phyloP scores from a whole-genome alignment of 1,284 basidiomycete genomes.

The Ceratobasidium sp. region DNA sequence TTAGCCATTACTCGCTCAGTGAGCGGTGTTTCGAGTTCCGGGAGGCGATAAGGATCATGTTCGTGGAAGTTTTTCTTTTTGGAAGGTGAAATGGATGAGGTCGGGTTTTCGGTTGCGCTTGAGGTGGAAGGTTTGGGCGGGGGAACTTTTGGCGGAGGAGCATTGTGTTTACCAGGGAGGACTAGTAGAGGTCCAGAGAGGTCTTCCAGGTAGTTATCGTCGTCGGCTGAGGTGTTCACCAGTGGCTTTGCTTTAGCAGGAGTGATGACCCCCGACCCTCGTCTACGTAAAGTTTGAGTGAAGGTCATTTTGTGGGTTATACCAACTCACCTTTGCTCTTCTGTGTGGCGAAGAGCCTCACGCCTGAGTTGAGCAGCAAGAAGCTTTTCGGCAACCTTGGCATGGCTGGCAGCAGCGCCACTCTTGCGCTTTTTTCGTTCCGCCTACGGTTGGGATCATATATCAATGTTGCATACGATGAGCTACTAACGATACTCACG shows the following conservation, averaged over 20 bases:
- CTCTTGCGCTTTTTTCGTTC: constrained; percentile 89
- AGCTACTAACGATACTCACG: constrained; percentile 61
- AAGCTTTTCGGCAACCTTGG: constrained; percentile 87
- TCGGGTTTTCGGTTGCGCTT: constrained; percentile 65
- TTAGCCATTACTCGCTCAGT: constrained; percentile 61
- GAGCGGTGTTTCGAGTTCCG: constrained; percentile 70
- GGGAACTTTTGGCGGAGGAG: constrained; percentile 49
- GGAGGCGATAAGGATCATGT: constrained; percentile 85
- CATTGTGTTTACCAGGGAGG: constrained; percentile 57
- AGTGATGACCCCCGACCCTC: background rate
- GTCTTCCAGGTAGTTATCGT: constrained; percentile 88
- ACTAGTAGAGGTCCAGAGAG: constrained; percentile 62
- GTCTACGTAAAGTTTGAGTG: background rate
- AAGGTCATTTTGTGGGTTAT: background rate
- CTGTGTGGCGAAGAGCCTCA: constrained; percentile 81
- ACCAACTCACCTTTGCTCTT: constrained; percentile 3
- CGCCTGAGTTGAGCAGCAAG: constrained; percentile 93
- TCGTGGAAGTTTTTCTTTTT: constrained; percentile 67
- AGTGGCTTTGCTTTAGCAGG: background rate
- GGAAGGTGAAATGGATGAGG: constrained; percentile 51
- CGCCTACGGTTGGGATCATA: constrained; percentile 66
- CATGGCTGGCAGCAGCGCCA: constrained; percentile 85
- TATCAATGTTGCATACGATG: background rate
- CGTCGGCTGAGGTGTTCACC: constrained; percentile 65
- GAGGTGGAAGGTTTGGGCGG: constrained; percentile 56